These are phyloP conservation scores for Prunus kanzakura DNA, from an alignment of 306 rosid genomes.

Conservation along the genomic window DNA sequence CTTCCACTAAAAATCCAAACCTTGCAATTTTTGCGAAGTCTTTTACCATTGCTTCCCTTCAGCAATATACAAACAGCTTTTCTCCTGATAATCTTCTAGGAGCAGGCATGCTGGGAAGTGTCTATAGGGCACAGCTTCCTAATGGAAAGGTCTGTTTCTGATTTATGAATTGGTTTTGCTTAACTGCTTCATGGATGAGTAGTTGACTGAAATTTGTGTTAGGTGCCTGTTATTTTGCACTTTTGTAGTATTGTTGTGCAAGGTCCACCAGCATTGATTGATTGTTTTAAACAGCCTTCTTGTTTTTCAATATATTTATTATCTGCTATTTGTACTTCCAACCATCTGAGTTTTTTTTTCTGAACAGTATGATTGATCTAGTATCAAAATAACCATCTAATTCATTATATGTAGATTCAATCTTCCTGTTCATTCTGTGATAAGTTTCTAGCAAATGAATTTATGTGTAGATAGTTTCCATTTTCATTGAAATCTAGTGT, in stretches of 20 bases:
- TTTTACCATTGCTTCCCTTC: slow-evolving; percentile 86
- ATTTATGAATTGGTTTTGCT: slow-evolving; percentile 21
- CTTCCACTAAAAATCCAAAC: slow-evolving; percentile 32
- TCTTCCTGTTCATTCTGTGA: background rate
- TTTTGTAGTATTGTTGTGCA: background rate
- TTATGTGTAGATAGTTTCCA: background rate
- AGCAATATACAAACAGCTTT: slow-evolving; percentile 93
- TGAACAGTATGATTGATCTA: background rate
- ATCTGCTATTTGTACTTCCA: background rate
- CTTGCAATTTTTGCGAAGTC: slow-evolving; percentile 54
- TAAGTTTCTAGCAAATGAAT: background rate
- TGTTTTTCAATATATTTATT: background rate
- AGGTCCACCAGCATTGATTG: background rate
- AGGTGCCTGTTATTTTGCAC: background rate
- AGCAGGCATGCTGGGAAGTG: slow-evolving; percentile 86
- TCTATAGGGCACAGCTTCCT: slow-evolving; percentile 90
- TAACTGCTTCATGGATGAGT: slow-evolving; percentile 4
- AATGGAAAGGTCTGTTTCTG: slow-evolving; percentile 71
- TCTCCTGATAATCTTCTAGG: slow-evolving; percentile 85
- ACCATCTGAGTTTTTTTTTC: background rate
- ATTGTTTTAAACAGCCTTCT: background rate
- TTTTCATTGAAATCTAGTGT: background rate
- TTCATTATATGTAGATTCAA: background rate
- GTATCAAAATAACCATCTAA: background rate
- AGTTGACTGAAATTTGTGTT: slow-evolving; percentile 9